These are phyloP conservation scores for Ceratobasidium sp. DNA, from an alignment of 1,284 basidiomycete species.

Conservation along the genomic window DNA sequence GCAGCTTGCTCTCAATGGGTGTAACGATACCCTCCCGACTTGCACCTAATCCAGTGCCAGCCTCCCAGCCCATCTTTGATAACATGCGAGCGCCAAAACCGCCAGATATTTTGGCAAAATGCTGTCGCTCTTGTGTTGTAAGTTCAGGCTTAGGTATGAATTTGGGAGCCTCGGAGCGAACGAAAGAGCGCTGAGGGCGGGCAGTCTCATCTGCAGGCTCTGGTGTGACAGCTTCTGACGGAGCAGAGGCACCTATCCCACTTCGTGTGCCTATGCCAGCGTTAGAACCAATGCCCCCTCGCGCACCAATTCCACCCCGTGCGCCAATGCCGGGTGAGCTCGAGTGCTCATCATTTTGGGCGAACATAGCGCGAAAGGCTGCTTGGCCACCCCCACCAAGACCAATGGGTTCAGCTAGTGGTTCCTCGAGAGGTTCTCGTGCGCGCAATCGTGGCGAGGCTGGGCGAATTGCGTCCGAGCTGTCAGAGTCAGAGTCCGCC, in stretches of 20 bases:
- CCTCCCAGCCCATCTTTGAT: slow-evolving; percentile 94
- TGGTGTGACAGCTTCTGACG: slow-evolving; percentile 57
- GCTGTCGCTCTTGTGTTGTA: slow-evolving; percentile 74
- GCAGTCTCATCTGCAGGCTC: slow-evolving; percentile 49
- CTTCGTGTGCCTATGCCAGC: slow-evolving; percentile 50
- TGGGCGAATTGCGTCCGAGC: slow-evolving; percentile 54
- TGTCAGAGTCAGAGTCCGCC: neutral
- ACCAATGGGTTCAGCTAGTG: slow-evolving; percentile 47
- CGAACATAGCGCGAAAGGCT: slow-evolving; percentile 51
- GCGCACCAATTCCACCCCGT: slow-evolving; percentile 36
- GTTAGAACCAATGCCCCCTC: slow-evolving; percentile 28
- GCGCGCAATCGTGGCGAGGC: slow-evolving; percentile 68
- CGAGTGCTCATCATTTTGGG: slow-evolving; percentile 48
- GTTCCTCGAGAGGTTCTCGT: slow-evolving; percentile 51
- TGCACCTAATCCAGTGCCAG: slow-evolving; percentile 83
- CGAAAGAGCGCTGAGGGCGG: slow-evolving; percentile 66
- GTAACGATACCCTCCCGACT: slow-evolving; percentile 87
- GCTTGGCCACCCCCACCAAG: slow-evolving; percentile 52
- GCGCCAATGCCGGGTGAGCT: slow-evolving; percentile 11
- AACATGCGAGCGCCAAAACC: slow-evolving; percentile 89
- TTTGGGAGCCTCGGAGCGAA: slow-evolving; percentile 63
- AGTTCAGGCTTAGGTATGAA: slow-evolving; percentile 67
- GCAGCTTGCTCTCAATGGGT: slow-evolving; percentile 86
- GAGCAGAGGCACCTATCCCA: slow-evolving; percentile 54
- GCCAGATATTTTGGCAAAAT: slow-evolving; percentile 82